Percentiles rank a stretch among this genome's conserved stretches.
Evolutionary conservation across 2,329 filamentous ascomycete genomes (phyloP).

Genomic region (Tolypocladium ovalisporum): DNA sequence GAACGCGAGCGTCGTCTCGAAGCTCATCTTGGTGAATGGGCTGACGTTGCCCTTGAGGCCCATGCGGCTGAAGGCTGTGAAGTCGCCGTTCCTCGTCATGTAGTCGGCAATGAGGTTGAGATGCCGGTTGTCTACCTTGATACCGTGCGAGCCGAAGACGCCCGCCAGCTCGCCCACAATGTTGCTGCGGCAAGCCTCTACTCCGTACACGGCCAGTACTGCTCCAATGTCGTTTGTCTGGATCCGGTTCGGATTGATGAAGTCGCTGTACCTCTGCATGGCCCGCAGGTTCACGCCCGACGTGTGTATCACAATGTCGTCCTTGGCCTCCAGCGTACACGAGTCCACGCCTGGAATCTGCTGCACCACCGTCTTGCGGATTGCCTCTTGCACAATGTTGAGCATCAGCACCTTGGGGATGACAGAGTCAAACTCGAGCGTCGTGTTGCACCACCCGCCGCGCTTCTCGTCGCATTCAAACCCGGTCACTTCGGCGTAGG

Average conservation of each 20-base stretch:
- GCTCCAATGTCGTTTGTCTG: slow-evolving; percentile 88
- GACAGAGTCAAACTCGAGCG: slow-evolving; percentile 68
- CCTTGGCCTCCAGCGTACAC: slow-evolving; percentile 52
- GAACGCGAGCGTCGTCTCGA: slow-evolving; percentile 93
- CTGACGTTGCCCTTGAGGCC: slow-evolving; percentile 76
- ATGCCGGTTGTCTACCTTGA: slow-evolving; percentile 83
- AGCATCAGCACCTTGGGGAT: slow-evolving; percentile 91
- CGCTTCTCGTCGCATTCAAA: slow-evolving; percentile 71
- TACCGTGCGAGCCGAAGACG: slow-evolving; percentile 86
- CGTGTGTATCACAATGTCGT: slow-evolving; percentile 55
- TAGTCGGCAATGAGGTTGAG: slow-evolving; percentile 92
- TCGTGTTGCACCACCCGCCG: slow-evolving; percentile 69
- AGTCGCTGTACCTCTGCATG: slow-evolving; percentile 79
- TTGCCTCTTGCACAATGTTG: slow-evolving; percentile 73
- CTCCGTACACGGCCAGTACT: slow-evolving; percentile 77
- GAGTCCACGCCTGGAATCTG: slow-evolving; percentile 67
- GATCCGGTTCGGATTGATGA: slow-evolving; percentile 76
- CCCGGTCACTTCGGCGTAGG: slow-evolving; percentile 54
- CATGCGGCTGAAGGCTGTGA: slow-evolving; percentile 85
- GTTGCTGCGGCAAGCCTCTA: slow-evolving; percentile 79
- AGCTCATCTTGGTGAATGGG: slow-evolving; percentile 98
- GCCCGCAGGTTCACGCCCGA: slow-evolving; percentile 80
- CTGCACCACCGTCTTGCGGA: slow-evolving; percentile 72
- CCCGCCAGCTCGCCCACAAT: slow-evolving; percentile 78
- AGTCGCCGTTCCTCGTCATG: slow-evolving; percentile 90